Conservation (phyloP, 2,329 filamentous ascomycete species). For the Penicillium sclerotigenum region DNA sequence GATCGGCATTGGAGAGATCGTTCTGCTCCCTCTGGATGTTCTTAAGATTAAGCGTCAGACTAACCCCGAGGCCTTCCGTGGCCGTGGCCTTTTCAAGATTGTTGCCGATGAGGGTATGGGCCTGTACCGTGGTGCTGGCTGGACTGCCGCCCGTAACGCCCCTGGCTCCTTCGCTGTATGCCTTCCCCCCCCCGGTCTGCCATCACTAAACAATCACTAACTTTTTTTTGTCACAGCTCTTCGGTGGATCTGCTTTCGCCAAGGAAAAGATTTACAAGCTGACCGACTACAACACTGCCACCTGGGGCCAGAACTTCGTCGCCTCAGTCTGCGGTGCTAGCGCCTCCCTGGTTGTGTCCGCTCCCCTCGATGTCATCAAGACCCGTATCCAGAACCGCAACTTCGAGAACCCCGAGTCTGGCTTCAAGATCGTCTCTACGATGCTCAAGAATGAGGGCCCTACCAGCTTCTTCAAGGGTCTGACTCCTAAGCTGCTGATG, state of each 20-base stretch:
- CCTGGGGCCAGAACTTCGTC: constrained; percentile 95
- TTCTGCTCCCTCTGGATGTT: constrained; percentile 90
- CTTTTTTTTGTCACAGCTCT: constrained; percentile 59
- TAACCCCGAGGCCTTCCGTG: constrained; percentile 96
- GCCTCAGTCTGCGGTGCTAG: constrained; percentile 93
- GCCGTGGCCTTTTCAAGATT: constrained; percentile 85
- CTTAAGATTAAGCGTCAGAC: constrained; percentile 99
- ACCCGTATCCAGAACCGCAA: constrained; percentile 97
- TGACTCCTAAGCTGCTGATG: constrained; percentile 97
- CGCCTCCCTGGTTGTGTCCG: constrained; percentile 93
- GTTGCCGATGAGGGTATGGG: constrained; percentile 92
- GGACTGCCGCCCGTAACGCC: constrained; percentile 95
- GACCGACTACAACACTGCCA: constrained; percentile 89
- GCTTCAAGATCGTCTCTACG: constrained; percentile 84
- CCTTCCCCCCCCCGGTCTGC: constrained; percentile 29
- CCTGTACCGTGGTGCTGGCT: constrained; percentile 92
- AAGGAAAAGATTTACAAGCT: constrained; percentile 94
- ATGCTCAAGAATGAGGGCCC: constrained; percentile 91
- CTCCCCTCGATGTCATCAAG: constrained; percentile 95
- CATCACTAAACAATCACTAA: constrained; percentile 1
- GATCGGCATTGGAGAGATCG: constrained; percentile 95
- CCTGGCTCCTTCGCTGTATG: constrained; percentile 93
- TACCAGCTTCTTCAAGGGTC: constrained; percentile 91
- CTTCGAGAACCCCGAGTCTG: constrained; percentile 95
- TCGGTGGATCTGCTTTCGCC: constrained; percentile 93